Base-by-base conservation (phyloP, 1,284 basidiomycete species). In the Xerocomus minutiporus region DNA sequence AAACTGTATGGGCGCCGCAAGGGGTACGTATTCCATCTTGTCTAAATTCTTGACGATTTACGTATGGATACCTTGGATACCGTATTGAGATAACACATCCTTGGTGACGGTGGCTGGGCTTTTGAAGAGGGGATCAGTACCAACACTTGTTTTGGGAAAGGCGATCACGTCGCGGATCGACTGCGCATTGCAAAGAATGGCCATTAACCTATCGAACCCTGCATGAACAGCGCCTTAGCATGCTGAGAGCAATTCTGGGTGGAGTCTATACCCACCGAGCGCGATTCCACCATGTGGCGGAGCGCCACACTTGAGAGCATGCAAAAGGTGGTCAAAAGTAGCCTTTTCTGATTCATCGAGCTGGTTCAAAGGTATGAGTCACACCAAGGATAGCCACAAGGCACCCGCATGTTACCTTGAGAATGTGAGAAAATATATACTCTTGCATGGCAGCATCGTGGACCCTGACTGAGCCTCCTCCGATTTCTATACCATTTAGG, bases 251-350 rank as follows among this genome's bases (percentile, higher is more conserved):
- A 54, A 25, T 59, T 48, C 50, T 34, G 20, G 36, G 48, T 51
- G 31, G 54, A 61, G 52, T 41, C 54, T 41, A 46, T 43, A 54
- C 76, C 57, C 65, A 89, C 92, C 93, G 51, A 96, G 75, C 1
- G 94, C 94, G 51, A 97, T 90, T 40, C 94, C 94, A n/a, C 89
- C 94, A 71, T 98, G 94, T 56, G 94, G 94, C 11, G 94, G 95
- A 7, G 95, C 94, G 53, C 94, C 94, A 68, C 83, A 91, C 61
- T 78, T 77, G 48, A 98, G 77, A 4, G 94, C 95, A 61, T 91
- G 83, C 29, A 97, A 72, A 6, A 98, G 79, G 63, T 95, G 93
- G 41, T 77, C 73, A 71, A 98, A 98, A 2, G 91, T 81, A 4
- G 75, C 72, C 54, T 81, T 80, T 70, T 97, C 94, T 44, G 76